Evolutionary conservation across 1,139 yeast species (phyloP).

Genomic region (Pichia sp.): DNA sequence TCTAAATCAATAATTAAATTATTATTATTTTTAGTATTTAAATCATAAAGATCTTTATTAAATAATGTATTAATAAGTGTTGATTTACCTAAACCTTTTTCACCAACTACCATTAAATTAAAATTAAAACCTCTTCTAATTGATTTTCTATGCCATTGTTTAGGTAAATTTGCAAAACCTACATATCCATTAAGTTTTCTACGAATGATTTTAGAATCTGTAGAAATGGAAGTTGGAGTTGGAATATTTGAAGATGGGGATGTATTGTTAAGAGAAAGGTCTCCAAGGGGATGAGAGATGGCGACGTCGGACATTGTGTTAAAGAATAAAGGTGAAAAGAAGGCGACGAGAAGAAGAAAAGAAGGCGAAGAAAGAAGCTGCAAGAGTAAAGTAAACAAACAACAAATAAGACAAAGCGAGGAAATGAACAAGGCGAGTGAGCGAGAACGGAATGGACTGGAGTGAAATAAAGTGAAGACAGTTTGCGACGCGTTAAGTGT

Average conservation of each 20-base stretch:
- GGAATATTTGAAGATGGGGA: not conserved
- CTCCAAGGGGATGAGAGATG: not conserved
- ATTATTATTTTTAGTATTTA: conserved; percentile 21
- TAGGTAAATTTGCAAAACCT: conserved; percentile 96
- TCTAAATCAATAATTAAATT: conserved; percentile 16
- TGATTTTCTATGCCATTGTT: conserved; percentile 97
- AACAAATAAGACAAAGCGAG: not conserved
- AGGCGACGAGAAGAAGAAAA: not conserved
- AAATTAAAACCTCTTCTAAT: conserved; percentile 90
- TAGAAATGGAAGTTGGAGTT: not conserved
- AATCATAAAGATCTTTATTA: conserved; percentile 61
- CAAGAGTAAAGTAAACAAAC: not conserved
- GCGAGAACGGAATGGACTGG: not conserved
- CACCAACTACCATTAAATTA: conserved; percentile 87
- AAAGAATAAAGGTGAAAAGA: not conserved
- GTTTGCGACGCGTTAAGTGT: too few species aligned
- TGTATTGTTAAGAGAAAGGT: not conserved
- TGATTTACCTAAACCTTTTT: conserved; percentile 88
- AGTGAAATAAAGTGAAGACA: too few species aligned
- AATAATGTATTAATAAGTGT: conserved; percentile 89
- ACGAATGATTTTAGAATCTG: conserved; percentile 48
- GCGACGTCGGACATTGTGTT: not conserved
- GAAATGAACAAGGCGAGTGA: not conserved
- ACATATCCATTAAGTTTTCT: conserved; percentile 88
- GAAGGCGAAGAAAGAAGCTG: not conserved